These are phyloP conservation scores for Sporothrix sp. DNA, from an alignment of 2,329 filamentous ascomycete genomes.

Conservation along the genomic window DNA sequence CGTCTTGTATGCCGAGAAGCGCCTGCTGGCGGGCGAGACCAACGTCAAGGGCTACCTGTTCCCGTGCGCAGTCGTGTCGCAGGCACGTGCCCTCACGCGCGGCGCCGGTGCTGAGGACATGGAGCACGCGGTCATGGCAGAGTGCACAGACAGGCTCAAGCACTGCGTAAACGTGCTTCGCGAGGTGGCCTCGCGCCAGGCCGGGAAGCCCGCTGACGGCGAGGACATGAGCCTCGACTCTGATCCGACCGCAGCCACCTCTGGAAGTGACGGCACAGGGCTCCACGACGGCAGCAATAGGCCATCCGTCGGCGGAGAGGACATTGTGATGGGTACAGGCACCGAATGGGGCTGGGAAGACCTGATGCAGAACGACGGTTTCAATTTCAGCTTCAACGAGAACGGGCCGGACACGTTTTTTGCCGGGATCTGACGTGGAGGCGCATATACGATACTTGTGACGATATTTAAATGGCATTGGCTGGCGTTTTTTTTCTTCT, in stretches of 20 bases:
- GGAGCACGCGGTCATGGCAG: conserved; percentile 25
- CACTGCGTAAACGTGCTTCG: conserved; percentile 28
- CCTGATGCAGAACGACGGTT: conserved; percentile 18
- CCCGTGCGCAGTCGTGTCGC: conserved; percentile 27
- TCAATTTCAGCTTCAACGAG: conserved; percentile 19
- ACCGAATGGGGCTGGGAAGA: conserved; percentile 20
- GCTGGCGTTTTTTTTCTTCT: no score
- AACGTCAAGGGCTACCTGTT: conserved; percentile 45
- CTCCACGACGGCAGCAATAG: neutral
- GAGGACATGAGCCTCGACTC: neutral
- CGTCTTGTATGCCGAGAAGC: conserved; percentile 11
- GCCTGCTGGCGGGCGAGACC: conserved; percentile 31
- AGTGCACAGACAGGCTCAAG: conserved; percentile 29
- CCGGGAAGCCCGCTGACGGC: neutral
- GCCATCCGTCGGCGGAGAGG: neutral
- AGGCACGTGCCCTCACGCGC: conserved; percentile 33
- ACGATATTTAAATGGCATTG: no score
- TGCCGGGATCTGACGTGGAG: conserved; percentile 10
- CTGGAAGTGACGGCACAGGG: neutral
- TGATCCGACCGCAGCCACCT: neutral
- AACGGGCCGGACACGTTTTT: conserved; percentile 13
- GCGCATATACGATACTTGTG: no score
- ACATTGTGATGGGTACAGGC: neutral
- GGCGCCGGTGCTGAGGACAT: conserved; percentile 29
- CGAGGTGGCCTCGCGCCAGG: conserved; percentile 19